Evolutionary conservation across 306 rosid genomes (phyloP), one percentile per base, ranked within the genome.

Genomic region (Acacia crassicarpa): DNA sequence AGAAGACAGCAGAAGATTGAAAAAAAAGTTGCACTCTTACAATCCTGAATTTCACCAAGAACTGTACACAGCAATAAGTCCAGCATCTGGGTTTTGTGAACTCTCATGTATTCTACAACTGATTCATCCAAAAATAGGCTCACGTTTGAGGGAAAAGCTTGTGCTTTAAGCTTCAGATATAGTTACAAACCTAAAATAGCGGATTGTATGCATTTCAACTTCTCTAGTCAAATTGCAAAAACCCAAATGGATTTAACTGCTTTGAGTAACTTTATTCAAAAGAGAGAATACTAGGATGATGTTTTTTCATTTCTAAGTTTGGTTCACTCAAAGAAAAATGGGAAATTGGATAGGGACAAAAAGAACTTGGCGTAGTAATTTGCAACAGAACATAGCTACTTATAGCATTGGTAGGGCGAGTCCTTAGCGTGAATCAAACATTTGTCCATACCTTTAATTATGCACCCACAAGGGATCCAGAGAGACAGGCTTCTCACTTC

Each of bases 381-480:
- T 72, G 40, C 7, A 6, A 30, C 15, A 72, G 17, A 45, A 62
- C 35, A 41, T 9, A 41, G 16, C 13, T n/a, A 5, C 19, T 62
- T 25, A 27, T 1, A 61, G 32, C 35, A 12, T 61, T 25, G 7
- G 33, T 12, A 46, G n/a, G 46, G 71, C 4, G 67, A 74, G 78
- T 56, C 46, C 75, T 62, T 62, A 41, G 11, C 0, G 53, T 1
- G 70, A 72, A 83, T 67, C 25, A 63, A 75, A 25, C 17, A 80
- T 74, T 78, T 65, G 74, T 35, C 4, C 74, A 48, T 80, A 87
- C 97, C 51, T 90, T 90, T 83, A 89, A 81, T 33, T 88, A 77
- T 84, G 91, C 85, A 85, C 89, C 97, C 91, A 87, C 84, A 83
- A 13, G 74, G 89, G 92, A 53, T 93, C 97, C 89, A 88, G 82